Evolutionary conservation across 176 grass and related monocot genomes (phyloP).

Genomic region (Alloteropsis semialata): DNA sequence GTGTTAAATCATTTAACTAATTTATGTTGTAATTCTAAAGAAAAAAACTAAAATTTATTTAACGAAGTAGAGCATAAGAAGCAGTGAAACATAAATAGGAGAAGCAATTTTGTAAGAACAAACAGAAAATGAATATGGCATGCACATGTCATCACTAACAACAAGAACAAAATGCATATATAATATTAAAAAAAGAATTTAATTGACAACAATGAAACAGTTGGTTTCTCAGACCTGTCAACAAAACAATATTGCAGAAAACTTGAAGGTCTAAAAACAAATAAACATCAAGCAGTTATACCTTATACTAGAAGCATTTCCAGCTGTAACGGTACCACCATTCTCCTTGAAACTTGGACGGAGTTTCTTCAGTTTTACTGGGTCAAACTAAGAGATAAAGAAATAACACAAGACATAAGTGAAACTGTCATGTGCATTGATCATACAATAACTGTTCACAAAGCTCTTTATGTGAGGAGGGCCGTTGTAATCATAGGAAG

Average conservation of each 20-base stretch:
- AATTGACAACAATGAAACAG: background rate
- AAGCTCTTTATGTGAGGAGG: background rate
- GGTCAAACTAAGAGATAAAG: slow-evolving; percentile 68
- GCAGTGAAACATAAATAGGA: background rate
- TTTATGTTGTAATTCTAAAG: background rate
- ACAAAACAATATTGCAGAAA: background rate
- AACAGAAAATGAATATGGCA: background rate
- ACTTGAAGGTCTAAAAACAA: background rate
- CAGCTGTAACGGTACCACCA: slow-evolving; percentile 79
- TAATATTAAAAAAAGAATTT: background rate
- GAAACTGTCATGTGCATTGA: background rate
- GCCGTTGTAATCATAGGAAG: background rate
- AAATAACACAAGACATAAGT: background rate
- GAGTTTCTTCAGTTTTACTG: slow-evolving; percentile 83
- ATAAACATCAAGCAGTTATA: background rate
- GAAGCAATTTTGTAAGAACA: background rate
- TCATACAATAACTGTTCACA: background rate
- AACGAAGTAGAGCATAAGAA: background rate
- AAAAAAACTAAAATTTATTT: background rate
- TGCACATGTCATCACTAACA: background rate
- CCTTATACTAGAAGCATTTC: slow-evolving; percentile 79
- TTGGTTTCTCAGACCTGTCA: background rate
- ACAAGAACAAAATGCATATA: background rate
- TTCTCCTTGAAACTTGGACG: slow-evolving; percentile 96
- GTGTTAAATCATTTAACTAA: background rate